Conservation (phyloP, 257 asterid species). For the Phtheirospermum japonicum region DNA sequence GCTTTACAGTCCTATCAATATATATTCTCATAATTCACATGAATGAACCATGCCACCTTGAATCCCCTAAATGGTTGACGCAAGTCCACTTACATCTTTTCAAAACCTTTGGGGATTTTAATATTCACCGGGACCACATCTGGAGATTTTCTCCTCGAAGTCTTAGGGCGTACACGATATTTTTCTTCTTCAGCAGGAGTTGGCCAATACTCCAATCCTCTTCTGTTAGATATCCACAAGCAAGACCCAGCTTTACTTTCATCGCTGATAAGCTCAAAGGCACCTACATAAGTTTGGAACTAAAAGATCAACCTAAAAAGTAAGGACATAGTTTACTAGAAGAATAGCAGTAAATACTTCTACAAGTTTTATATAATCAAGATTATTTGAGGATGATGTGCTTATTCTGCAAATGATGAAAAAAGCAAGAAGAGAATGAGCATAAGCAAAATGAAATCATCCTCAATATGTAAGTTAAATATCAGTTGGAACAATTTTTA, state of each 20-base stretch:
- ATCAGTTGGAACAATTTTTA: slow-evolving; percentile 25
- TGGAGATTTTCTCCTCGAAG: slow-evolving; percentile 42
- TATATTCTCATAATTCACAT: neutral
- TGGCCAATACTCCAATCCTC: slow-evolving; percentile 95
- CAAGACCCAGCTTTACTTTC: slow-evolving; percentile 94
- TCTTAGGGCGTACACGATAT: slow-evolving; percentile 41
- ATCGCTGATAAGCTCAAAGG: slow-evolving; percentile 73
- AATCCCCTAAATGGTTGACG: slow-evolving; percentile 3
- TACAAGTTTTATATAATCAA: slow-evolving; percentile 3
- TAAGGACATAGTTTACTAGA: neutral
- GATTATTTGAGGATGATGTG: neutral
- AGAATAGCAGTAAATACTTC: slow-evolving; percentile 20
- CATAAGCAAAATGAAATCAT: slow-evolving; percentile 1
- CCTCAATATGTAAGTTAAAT: slow-evolving; percentile 18
- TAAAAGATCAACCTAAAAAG: slow-evolving; percentile 25
- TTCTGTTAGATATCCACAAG: slow-evolving; percentile 82
- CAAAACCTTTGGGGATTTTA: slow-evolving; percentile 72
- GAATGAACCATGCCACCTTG: slow-evolving; percentile 15
- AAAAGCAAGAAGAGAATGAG: slow-evolving; percentile 10
- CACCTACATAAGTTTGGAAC: slow-evolving; percentile 50
- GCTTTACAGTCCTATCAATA: no score
- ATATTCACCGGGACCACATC: slow-evolving; percentile 43
- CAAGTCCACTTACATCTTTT: slow-evolving; percentile 73
- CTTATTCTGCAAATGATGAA: slow-evolving; percentile 23
- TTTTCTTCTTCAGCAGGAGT: slow-evolving; percentile 82